Conservation (phyloP, 192 early-diverging fungal species). For the Coemansia sp. region DNA sequence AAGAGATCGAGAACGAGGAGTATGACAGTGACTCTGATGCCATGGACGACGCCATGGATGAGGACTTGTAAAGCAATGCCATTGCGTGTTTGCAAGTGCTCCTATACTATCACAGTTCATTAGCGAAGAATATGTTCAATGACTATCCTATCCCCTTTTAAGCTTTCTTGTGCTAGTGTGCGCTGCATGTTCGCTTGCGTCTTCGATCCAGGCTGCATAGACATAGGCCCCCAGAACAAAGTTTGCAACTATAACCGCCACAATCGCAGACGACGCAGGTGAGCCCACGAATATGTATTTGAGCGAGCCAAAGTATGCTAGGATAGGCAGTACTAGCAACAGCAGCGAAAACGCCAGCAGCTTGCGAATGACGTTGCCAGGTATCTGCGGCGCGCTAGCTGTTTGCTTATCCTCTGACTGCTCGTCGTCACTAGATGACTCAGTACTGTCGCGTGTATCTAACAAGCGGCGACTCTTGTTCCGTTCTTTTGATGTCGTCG, state of each 20-base stretch:
- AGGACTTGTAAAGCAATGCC: conserved; percentile 28
- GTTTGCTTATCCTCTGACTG: neutral
- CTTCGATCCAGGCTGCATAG: conserved; percentile 48
- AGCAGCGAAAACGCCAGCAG: conserved; percentile 45
- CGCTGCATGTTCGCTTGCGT: neutral
- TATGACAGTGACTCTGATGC: conserved; percentile 81
- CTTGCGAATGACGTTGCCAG: conserved; percentile 37
- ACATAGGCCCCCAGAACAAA: conserved; percentile 44
- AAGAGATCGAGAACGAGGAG: conserved; percentile 88
- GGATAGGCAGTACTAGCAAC: conserved; percentile 42
- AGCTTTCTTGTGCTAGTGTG: conserved; percentile 6
- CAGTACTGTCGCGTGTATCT: neutral
- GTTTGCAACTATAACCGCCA: conserved; percentile 47
- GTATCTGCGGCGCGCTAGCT: conserved; percentile 28
- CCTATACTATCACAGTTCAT: too few species aligned
- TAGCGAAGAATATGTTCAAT: neutral
- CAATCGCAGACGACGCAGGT: conserved; percentile 45
- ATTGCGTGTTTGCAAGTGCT: neutral
- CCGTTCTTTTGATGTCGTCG: neutral
- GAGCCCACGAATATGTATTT: conserved; percentile 44
- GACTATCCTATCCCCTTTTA: neutral
- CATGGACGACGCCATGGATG: conserved; percentile 43
- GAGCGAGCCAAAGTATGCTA: conserved; percentile 45
- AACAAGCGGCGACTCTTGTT: neutral
- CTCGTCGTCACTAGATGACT: neutral